These are phyloP conservation scores for Mortierella sp. DNA, from an alignment of 371 early-diverging fungal genomes.

Conservation along the genomic window DNA sequence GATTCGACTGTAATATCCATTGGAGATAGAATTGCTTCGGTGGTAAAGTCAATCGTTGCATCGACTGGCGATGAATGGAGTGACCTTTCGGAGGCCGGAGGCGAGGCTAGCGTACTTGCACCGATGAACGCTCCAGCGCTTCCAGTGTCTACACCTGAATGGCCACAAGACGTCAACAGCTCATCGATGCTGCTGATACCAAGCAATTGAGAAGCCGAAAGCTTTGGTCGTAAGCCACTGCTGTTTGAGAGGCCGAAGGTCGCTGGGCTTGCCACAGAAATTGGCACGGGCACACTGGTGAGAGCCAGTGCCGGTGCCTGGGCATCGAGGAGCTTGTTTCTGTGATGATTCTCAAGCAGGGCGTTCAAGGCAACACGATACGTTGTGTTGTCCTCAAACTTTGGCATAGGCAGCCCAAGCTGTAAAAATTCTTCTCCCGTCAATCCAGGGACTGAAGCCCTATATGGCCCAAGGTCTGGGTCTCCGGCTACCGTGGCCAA, in stretches of 20 bases:
- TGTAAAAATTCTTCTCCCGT: constrained; percentile 25
- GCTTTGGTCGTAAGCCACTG: background rate
- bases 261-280: constrained; percentile 14
- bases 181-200: constrained; percentile 40
- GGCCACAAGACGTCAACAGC: constrained; percentile 35
- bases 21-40: background rate
- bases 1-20: constrained; percentile 17
- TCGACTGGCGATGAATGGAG: constrained; percentile 18
- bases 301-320: constrained; percentile 21
- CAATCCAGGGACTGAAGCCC: constrained; percentile 25
- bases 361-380: constrained; percentile 35
- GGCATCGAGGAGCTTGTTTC: constrained; percentile 17
- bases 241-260: constrained; percentile 4
- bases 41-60: background rate
- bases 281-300: constrained; percentile 17
- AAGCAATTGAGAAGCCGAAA: constrained; percentile 29
- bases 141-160: constrained; percentile 4
- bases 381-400: constrained; percentile 17
- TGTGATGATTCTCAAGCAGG: constrained; percentile 35
- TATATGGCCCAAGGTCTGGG: constrained; percentile 18
- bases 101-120: constrained; percentile 11
- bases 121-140: background rate
- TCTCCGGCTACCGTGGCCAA: constrained; percentile 11
- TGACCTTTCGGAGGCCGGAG: constrained; percentile 14
- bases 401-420: constrained; percentile 13